phyloP scores from a whole-genome alignment of 1,284 basidiomycete species.

The Apiotrichum akiyoshidainum region DNA sequence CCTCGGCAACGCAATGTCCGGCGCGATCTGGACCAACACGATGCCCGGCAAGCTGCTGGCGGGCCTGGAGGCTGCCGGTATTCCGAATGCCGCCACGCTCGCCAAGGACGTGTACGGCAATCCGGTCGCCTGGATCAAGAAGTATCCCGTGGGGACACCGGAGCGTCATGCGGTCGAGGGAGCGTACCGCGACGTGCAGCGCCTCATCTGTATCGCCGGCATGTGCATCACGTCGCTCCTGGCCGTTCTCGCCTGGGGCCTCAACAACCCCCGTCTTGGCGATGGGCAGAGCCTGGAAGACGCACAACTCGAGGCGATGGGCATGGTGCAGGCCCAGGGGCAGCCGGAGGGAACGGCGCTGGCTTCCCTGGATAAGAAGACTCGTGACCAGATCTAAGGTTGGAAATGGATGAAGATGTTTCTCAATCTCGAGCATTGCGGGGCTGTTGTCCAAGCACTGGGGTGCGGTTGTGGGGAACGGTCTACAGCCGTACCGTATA shows the following conservation, averaged over 20 bases:
- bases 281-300: conserved; percentile 37
- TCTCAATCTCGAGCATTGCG: no score
- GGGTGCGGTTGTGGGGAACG: no score
- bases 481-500: no score
- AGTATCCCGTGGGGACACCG: conserved; percentile 44
- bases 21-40: conserved; percentile 45
- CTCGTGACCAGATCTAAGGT: no score
- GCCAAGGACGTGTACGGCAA: conserved; percentile 39
- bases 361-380: no score
- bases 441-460: no score
- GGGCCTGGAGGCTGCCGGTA: conserved; percentile 14
- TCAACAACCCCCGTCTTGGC: conserved; percentile 35
- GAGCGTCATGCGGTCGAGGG: conserved; percentile 39
- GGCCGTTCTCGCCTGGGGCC: conserved; percentile 24
- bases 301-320: conserved; percentile 19
- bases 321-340: no score
- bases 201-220: conserved; percentile 41
- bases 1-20: conserved; percentile 46
- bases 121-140: conserved; percentile 39
- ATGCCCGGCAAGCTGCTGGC: conserved; percentile 21
- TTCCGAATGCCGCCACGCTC: conserved; percentile 35
- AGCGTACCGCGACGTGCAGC: conserved; percentile 43
- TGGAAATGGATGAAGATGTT: no score
- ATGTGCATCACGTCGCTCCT: conserved; percentile 35
- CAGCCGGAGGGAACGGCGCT: no score